These are phyloP conservation scores for Emericellopsis cladophorae DNA, from an alignment of 2,329 filamentous ascomycete species.

Conservation along the genomic window DNA sequence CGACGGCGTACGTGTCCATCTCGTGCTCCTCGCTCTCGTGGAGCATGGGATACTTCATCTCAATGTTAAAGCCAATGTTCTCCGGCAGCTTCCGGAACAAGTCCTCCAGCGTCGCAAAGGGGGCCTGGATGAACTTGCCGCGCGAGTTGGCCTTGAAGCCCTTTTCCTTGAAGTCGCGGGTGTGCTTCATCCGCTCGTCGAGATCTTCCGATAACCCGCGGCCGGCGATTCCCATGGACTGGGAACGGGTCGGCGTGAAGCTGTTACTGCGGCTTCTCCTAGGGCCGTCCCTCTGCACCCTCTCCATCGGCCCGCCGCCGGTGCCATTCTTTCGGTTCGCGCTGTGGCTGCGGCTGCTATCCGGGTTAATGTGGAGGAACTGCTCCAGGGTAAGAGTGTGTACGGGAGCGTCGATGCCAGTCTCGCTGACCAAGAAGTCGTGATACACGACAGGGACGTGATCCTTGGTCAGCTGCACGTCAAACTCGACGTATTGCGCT, in stretches of 20 bases:
- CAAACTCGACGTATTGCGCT: constrained; percentile 62
- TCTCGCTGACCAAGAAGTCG: constrained; percentile 95
- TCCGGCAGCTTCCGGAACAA: constrained; percentile 77
- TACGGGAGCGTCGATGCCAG: constrained; percentile 90
- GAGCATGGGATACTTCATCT: constrained; percentile 98
- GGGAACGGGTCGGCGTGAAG: constrained; percentile 33
- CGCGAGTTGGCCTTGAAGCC: constrained; percentile 94
- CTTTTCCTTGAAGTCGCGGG: constrained; percentile 84
- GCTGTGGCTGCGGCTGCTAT: constrained; percentile 18
- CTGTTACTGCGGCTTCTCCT: constrained; percentile 21
- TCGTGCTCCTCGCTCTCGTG: constrained; percentile 90
- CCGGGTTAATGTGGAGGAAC: constrained; percentile 75
- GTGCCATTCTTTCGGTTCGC: neutral
- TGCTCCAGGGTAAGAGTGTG: constrained; percentile 92
- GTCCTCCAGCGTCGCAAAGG: constrained; percentile 90
- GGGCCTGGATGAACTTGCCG: constrained; percentile 88
- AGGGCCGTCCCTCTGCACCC: neutral
- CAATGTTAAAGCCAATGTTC: constrained; percentile 89
- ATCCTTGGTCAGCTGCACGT: constrained; percentile 97
- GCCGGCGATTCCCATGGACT: constrained; percentile 40
- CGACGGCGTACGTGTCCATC: constrained; percentile 92
- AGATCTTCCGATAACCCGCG: constrained; percentile 22
- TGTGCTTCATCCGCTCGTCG: constrained; percentile 92
- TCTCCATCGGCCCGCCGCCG: neutral
- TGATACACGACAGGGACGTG: constrained; percentile 98